Base-by-base conservation (phyloP, 257 asterid species). In the Primulina huaijiensis region DNA sequence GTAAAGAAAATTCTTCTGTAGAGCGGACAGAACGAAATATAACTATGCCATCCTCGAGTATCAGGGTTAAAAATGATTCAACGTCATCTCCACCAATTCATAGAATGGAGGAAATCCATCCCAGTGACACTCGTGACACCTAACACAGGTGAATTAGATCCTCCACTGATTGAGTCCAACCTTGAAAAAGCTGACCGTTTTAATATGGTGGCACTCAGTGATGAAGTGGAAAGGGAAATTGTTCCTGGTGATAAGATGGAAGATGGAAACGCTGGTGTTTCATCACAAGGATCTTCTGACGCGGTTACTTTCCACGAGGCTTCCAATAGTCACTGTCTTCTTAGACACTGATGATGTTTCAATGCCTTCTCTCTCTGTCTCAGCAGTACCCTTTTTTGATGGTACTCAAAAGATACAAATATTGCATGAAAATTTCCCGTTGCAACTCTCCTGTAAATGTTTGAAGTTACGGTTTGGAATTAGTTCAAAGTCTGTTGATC, bases 381-480 rank as follows among this genome's bases (percentile, higher is more conserved):
- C 75, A 58, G 87, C 82, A 53, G 77, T 59, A 38, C 90, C 93
- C 1, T 81, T 76, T 65, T 87, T 63, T 77, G 86, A 84, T 38
- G 96, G 97, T 69, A 79, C 84, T 65, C 87, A 77, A 69, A 91
- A 79, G 66, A 77, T 89, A 70, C 88, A 86, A 55, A 76, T 91
- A 78, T 65, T 77, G 71, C 80, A 89, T 67, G 80, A 77, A 60
- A 78, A 70, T 78, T 70, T 37, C 56, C 83, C 84, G 0, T 76
- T 94, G 69, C 93, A 88, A 72, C 77, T 89, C 75, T 88, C 72
- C 6, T 84, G 87, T 71, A 74, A 60, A 62, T 52, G 64, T 67
- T 78, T 94, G 82, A 94, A 84, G 78, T 84, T 94, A 85, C 95
- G 92, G 0, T 94, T 94, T 76, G 98, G 95, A 69, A 72, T 87